These are phyloP conservation scores for Candida coquimbonensis DNA, from an alignment of 805 yeast genomes.

Conservation along the genomic window DNA sequence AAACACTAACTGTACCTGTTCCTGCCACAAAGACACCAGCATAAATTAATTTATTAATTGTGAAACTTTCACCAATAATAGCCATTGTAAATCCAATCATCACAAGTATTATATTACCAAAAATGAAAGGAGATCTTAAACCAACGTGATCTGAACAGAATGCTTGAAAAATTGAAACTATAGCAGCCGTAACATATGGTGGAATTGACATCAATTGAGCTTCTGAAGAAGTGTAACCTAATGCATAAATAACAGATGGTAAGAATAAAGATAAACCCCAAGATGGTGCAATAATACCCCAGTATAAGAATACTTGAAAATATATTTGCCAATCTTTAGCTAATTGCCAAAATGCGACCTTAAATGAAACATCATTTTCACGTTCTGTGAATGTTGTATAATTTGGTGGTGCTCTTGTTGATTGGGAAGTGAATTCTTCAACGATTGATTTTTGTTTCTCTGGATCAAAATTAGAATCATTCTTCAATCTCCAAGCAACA, in stretches of 20 bases:
- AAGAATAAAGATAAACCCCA: conserved; percentile 33
- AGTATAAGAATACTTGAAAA: conserved; percentile 23
- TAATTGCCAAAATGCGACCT: conserved; percentile 15
- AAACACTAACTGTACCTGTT: conserved; percentile 25
- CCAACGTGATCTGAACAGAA: conserved; percentile 24
- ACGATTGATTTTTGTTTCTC: background rate
- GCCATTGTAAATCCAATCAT: conserved; percentile 29
- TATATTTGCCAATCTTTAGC: conserved; percentile 27
- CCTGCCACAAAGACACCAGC: conserved; percentile 28
- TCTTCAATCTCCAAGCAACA: conserved; percentile 17
- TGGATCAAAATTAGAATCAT: conserved; percentile 8
- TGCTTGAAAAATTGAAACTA: conserved; percentile 23
- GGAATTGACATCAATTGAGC: conserved; percentile 40
- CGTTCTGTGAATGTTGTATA: conserved; percentile 9
- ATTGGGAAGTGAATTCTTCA: conserved; percentile 1
- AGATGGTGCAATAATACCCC: conserved; percentile 27
- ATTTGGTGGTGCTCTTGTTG: conserved; percentile 6
- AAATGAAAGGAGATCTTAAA: conserved; percentile 26
- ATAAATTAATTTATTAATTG: conserved; percentile 20
- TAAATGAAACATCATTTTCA: conserved; percentile 10
- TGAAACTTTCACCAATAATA: conserved; percentile 20
- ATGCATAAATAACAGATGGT: conserved; percentile 33
- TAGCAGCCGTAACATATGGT: conserved; percentile 30
- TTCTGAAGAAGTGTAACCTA: conserved; percentile 33
- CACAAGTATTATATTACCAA: conserved; percentile 22